Percentiles rank a stretch among this genome's conserved stretches.
Evolutionary conservation across 345 rosid species (phyloP).

Genomic region (Psidium friedrichsthalianum): DNA sequence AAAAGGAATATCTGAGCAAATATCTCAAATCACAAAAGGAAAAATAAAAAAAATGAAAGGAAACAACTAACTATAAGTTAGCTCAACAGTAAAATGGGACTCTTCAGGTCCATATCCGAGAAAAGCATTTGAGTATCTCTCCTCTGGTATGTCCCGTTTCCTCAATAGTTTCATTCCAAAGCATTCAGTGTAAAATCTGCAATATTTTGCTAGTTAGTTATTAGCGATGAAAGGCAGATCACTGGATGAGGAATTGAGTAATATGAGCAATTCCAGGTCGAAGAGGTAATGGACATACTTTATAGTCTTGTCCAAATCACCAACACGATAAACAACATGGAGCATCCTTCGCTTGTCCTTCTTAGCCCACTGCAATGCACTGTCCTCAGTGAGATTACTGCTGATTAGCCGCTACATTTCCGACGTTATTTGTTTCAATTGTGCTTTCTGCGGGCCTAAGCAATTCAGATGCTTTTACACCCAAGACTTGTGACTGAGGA

Average conservation of each 20-base stretch:
- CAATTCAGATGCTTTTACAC: constrained; percentile 30
- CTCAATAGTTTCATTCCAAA: constrained; percentile 91
- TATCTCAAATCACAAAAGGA: neutral
- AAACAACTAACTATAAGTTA: constrained; percentile 66
- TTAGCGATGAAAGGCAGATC: neutral
- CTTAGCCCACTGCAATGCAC: constrained; percentile 44
- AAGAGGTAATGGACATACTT: constrained; percentile 31
- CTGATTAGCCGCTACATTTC: constrained; percentile 50
- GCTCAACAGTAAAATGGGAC: constrained; percentile 82
- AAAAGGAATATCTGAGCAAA: neutral
- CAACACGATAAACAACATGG: constrained; percentile 97
- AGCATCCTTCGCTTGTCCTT: constrained; percentile 84
- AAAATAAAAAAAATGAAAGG: neutral
- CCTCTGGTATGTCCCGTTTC: constrained; percentile 95
- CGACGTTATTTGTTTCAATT: constrained; percentile 28
- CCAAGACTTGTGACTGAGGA: constrained; percentile 39
- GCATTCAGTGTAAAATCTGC: constrained; percentile 89
- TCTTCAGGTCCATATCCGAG: constrained; percentile 99
- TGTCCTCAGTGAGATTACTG: constrained; percentile 44
- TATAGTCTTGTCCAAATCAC: constrained; percentile 84
- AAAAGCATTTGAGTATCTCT: constrained; percentile 86
- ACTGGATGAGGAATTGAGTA: neutral
- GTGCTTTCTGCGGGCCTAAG: constrained; percentile 30
- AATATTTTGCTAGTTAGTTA: neutral
- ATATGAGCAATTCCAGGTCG: neutral